Percentiles rank a stretch among this genome's conserved stretches.
Evolutionary conservation across 2,329 filamentous ascomycete species (phyloP).

Genomic region (Diaporthe ampelina): DNA sequence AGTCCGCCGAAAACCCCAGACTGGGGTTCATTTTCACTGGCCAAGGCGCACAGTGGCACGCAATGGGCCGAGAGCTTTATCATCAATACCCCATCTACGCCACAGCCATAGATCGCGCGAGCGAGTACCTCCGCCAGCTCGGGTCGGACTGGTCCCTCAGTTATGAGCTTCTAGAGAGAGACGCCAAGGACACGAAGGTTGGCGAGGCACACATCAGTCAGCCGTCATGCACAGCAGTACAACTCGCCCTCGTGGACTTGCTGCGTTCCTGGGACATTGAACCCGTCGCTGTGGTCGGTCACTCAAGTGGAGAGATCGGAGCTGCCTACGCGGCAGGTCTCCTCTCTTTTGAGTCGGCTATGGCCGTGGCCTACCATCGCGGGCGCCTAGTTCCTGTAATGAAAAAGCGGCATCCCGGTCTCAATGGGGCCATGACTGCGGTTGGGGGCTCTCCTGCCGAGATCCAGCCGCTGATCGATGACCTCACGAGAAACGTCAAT

Average conservation of each 20-base stretch:
- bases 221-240: conserved; percentile 52
- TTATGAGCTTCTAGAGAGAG: conserved; percentile 46
- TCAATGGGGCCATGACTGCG: conserved; percentile 68
- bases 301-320: conserved; percentile 48
- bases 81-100: conserved; percentile 51
- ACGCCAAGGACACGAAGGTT: conserved; percentile 43
- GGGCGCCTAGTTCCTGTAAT: conserved; percentile 60
- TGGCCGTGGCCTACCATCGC: conserved; percentile 65
- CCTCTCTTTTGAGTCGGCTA: conserved; percentile 59
- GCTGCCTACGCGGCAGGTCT: conserved; percentile 59
- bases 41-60: conserved; percentile 52
- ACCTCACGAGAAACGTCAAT: conserved; percentile 48
- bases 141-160: conserved; percentile 48
- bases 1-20: conserved; percentile 26
- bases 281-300: conserved; percentile 43
- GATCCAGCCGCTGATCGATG: conserved; percentile 55
- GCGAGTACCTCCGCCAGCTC: conserved; percentile 47
- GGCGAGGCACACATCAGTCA: conserved; percentile 48
- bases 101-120: conserved; percentile 52
- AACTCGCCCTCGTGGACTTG: conserved; percentile 52
- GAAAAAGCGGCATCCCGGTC: conserved; percentile 55
- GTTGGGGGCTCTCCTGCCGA: conserved; percentile 62
- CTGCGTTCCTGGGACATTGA: conserved; percentile 44
- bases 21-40: conserved; percentile 51
- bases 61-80: conserved; percentile 49